A percentile compares a stretch with the other conserved stretches of the same genome.
phyloP scores from a whole-genome alignment of 2,329 filamentous ascomycete genomes.

The Magnaporthales sp. region DNA sequence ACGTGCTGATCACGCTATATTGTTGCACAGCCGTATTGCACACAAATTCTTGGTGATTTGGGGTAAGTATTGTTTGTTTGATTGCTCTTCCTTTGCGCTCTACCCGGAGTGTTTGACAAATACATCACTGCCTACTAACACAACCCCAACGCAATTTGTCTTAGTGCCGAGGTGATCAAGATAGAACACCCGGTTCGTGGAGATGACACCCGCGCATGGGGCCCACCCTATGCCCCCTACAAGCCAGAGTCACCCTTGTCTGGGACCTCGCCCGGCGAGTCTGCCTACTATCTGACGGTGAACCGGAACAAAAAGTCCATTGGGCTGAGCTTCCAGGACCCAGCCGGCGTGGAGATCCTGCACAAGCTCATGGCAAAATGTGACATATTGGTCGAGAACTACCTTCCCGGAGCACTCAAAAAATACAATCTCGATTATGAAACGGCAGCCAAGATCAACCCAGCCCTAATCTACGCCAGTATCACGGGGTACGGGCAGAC shows the following conservation, averaged over 20 bases:
- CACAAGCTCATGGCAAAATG: slow-evolving; percentile 77
- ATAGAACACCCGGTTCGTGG: slow-evolving; percentile 86
- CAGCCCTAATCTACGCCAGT: slow-evolving; percentile 81
- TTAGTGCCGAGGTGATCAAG: slow-evolving; percentile 91
- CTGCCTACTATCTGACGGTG: slow-evolving; percentile 85
- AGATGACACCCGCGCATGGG: slow-evolving; percentile 94
- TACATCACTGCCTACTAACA: not conserved
- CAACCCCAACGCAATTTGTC: not conserved
- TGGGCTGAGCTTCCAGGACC: slow-evolving; percentile 81
- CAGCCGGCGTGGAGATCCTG: slow-evolving; percentile 74
- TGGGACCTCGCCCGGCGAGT: slow-evolving; percentile 68
- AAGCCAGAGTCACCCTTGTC: slow-evolving; percentile 45
- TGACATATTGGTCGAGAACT: slow-evolving; percentile 95
- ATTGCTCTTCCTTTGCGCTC: not conserved
- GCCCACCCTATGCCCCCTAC: slow-evolving; percentile 84
- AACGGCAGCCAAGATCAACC: slow-evolving; percentile 72
- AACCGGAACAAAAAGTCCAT: slow-evolving; percentile 97
- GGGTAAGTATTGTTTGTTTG: slow-evolving; percentile 56
- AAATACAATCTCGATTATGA: slow-evolving; percentile 91
- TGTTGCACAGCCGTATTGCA: slow-evolving; percentile 76
- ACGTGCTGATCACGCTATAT: not conserved
- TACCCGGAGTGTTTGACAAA: too few relatives aligned
- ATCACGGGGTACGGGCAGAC: slow-evolving; percentile 97
- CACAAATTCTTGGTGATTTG: slow-evolving; percentile 90
- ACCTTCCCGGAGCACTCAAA: slow-evolving; percentile 78